A percentile compares a stretch with the other conserved stretches of the same genome.
Conservation (phyloP, 78 protist species). For the Dictyostelium discoideum region dicty_2.7 NC_007088.5:3458501-3459000, state of each 20-base stretch:
- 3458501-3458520: slow-evolving; percentile 97
- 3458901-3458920: not conserved
- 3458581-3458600: slow-evolving; percentile 95
- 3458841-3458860: slow-evolving; percentile 54
- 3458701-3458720: slow-evolving; percentile 96
- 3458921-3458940: slow-evolving; percentile 38
- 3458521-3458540: slow-evolving; percentile 93
- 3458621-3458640: slow-evolving; percentile 34
- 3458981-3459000: not conserved
- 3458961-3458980: not conserved
- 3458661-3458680: slow-evolving; percentile 96
- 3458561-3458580: slow-evolving; percentile 97
- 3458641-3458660: slow-evolving; percentile 40
- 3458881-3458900: slow-evolving; percentile 45
- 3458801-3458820: slow-evolving; percentile 21
- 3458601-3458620: slow-evolving; percentile 51
- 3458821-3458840: slow-evolving; percentile 66
- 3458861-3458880: slow-evolving; percentile 55
- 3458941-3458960: slow-evolving; percentile 13
- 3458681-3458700: slow-evolving; percentile 95
- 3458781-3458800: slow-evolving; percentile 94
- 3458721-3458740: slow-evolving; percentile 91
- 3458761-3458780: slow-evolving; percentile 85
- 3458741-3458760: slow-evolving; percentile 88
- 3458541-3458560: slow-evolving; percentile 93